phyloP scores from a whole-genome alignment of 2,329 filamentous ascomycete species.

The Ceratocystis colombiana region DNA sequence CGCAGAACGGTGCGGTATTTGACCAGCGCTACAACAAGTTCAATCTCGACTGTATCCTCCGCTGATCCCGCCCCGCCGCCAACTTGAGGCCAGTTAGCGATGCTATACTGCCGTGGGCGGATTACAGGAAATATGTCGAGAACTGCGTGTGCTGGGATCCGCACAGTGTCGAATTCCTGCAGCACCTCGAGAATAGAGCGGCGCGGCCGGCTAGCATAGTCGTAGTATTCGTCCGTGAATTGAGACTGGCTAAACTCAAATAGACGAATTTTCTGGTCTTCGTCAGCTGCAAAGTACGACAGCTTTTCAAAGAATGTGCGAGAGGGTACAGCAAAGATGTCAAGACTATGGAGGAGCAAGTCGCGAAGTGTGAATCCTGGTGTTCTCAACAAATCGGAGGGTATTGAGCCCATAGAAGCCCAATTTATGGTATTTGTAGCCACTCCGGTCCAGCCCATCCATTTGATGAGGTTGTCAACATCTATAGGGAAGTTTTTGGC shows the following conservation, averaged over 20 bases:
- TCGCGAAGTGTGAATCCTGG: constrained; percentile 52
- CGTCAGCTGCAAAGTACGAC: constrained; percentile 61
- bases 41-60: constrained; percentile 30
- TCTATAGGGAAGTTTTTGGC: constrained; percentile 80
- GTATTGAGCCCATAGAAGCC: constrained; percentile 15
- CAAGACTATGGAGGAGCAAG: constrained; percentile 71
- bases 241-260: constrained; percentile 71
- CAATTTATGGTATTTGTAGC: constrained; percentile 57
- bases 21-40: constrained; percentile 76
- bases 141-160: constrained; percentile 64
- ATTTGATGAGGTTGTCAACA: constrained; percentile 63
- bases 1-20: constrained; percentile 84
- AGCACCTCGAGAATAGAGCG: constrained; percentile 87
- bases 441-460: constrained; percentile 67
- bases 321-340: constrained; percentile 80
- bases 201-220: constrained; percentile 85
- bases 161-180: constrained; percentile 77
- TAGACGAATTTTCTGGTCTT: constrained; percentile 68
- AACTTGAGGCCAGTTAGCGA: constrained; percentile 54
- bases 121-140: constrained; percentile 69
- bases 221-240: constrained; percentile 83
- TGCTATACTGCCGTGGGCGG: constrained; percentile 86
- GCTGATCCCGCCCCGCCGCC: not conserved
- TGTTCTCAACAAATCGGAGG: constrained; percentile 15
- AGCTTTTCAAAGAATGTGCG: constrained; percentile 76